These are phyloP conservation scores for Albophoma yamanashiensis DNA, from an alignment of 2,329 filamentous ascomycete species.

Conservation along the genomic window DNA sequence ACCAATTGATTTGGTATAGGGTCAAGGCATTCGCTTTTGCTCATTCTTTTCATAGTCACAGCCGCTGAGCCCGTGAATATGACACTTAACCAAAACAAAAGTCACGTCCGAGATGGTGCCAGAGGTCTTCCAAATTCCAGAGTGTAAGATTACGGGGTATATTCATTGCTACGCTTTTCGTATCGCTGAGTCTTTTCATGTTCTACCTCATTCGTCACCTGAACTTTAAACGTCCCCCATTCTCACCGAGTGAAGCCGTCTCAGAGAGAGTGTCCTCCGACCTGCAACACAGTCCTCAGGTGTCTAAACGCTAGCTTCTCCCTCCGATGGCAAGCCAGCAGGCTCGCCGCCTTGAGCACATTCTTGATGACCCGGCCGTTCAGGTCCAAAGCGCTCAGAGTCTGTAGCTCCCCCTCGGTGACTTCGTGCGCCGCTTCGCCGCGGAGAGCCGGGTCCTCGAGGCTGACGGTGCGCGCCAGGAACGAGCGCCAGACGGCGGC, in stretches of 20 bases:
- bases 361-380: slow-evolving; percentile 44
- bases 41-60: too few species aligned
- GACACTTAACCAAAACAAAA: background rate
- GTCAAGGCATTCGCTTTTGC: background rate
- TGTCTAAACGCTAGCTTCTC: slow-evolving; percentile 18
- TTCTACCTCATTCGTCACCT: background rate
- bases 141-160: background rate
- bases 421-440: slow-evolving; percentile 20
- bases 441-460: slow-evolving; percentile 7
- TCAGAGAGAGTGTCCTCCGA: slow-evolving; percentile 14
- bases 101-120: background rate
- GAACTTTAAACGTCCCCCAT: background rate
- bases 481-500: slow-evolving; percentile 29
- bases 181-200: background rate
- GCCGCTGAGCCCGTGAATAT: too few species aligned
- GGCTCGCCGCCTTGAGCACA: slow-evolving; percentile 25
- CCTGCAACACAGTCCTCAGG: slow-evolving; percentile 18
- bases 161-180: background rate
- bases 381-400: slow-evolving; percentile 27
- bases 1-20: background rate
- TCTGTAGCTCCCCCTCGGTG: slow-evolving; percentile 16
- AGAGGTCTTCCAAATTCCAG: background rate
- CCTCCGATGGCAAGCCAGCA: slow-evolving; percentile 19
- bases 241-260: too few species aligned
- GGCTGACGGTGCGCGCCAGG: slow-evolving; percentile 18